Evolutionary conservation across 768 basidiomycete species (phyloP), one percentile per base, ranked within the genome.

Genomic region (Mrakia frigida): DNA sequence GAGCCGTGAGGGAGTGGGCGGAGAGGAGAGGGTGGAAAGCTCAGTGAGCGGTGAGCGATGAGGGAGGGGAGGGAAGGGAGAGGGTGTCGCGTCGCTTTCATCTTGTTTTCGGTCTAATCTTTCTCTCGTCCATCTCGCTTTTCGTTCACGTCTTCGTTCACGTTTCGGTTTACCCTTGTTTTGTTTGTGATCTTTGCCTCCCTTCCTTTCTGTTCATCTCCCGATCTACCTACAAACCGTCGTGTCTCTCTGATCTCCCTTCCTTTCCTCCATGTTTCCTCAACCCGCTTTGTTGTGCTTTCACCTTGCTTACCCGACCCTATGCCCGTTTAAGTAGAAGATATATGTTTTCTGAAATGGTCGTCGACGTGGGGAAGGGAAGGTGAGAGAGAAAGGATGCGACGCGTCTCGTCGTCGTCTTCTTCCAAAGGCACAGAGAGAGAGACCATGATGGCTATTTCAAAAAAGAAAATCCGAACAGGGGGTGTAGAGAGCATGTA

Each of bases 221-320:
- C n/a, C n/a, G n/a, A n/a, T n/a, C n/a, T n/a, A n/a, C n/a, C n/a
- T n/a, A n/a, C n/a, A 46, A 21, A 23, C 52, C 18, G 52, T 53
- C 52, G 52, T n/a, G 52, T 53, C 21, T 53, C 7, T 3, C 52
- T 18, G 1, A 2, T 7, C 9, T n/a, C 3, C 52, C 43, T 9
- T 46, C 43, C 18, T 18, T 46, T 46, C 43, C 18, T 18, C 18
- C 43, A 46, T 7, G 43, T 46, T 46, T 7, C 18, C 18, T 46
- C 18, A 7, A 18, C 18, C 18, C 43, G 7, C 11, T 7, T n/a
- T 53, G 52, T 53, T 53, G 52, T 53, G 16, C 52, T 25, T n/a
- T 53, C 43, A 11, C 43, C 43, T 11, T 43, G 16, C 43, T 43
- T 43, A 43, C 43, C 43, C 11, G 95, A n/a, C n/a, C n/a, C n/a